A percentile compares a stretch with the other conserved stretches of the same genome.
Conservation (phyloP, 2,329 filamentous ascomycete genomes). For the Orbilia brochopaga region DNA sequence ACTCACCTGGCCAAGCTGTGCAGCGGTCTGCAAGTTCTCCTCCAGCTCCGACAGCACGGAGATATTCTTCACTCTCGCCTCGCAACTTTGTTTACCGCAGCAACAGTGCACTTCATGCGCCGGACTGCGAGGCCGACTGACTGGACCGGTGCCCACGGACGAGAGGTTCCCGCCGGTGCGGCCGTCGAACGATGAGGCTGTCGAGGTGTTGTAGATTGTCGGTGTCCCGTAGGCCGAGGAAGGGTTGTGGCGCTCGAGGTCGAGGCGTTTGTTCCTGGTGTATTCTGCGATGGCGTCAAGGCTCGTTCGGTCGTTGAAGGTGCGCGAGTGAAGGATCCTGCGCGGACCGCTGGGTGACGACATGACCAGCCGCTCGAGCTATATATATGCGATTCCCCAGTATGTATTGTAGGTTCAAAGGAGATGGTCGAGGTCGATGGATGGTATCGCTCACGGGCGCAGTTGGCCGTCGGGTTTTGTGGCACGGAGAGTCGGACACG, state of each 20-base stretch:
- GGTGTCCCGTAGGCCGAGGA: background rate
- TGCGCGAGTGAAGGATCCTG: constrained; percentile 49
- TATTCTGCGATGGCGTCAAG: constrained; percentile 47
- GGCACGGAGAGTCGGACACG: background rate
- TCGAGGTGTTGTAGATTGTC: constrained; percentile 15
- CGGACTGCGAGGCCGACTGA: constrained; percentile 35
- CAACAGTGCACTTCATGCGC: constrained; percentile 46
- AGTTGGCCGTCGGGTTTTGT: background rate
- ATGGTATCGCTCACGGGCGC: background rate
- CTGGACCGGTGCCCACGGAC: constrained; percentile 24
- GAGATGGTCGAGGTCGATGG: background rate
- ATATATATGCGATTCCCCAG: background rate
- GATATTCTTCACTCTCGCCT: constrained; percentile 39
- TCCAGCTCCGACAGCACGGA: constrained; percentile 42
- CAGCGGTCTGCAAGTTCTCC: constrained; percentile 48
- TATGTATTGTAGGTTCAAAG: background rate
- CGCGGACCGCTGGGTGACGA: constrained; percentile 49
- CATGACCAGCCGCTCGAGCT: constrained; percentile 22
- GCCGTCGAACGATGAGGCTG: constrained; percentile 41
- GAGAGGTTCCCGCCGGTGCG: constrained; percentile 29
- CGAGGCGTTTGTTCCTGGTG: constrained; percentile 35
- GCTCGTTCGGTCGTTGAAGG: constrained; percentile 43
- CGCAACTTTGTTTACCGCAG: constrained; percentile 42
- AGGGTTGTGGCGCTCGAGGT: constrained; percentile 30
- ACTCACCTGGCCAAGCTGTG: constrained; percentile 49